Base-by-base conservation (phyloP, 225 moss, liverwort and hornwort species). In the Polytrichum formosum region DNA sequence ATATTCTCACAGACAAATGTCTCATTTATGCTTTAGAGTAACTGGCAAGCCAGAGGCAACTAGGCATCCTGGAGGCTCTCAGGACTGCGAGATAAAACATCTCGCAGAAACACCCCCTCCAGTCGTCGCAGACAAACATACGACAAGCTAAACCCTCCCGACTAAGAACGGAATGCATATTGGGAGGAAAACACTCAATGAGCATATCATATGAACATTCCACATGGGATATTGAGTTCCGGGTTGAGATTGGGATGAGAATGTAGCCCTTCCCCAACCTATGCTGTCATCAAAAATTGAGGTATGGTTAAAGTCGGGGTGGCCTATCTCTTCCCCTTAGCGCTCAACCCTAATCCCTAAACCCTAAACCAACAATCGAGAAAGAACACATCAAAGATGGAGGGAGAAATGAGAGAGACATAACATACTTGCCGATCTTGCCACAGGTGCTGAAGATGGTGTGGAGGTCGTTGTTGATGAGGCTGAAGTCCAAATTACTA, bases 391-490 rank as follows among this genome's bases (percentile, higher is more conserved):
- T 46, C 13, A 46, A 46, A 13, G 46, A 46, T 16, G 46, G 46
- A 46, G 13, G 46, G 4, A 13, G 46, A 4, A 46, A 46, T 13
- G 46, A 13, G 46, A 2, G 46, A 58, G 58, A 2, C 18, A 63
- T 5, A 21, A 20, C 93, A 67, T 76, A 92, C 97, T 98, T 98
- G 80, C 92, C 98, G 53, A 98, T 90, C 76, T 92, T 98, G 60
- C 98, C 98, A 76, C 90, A 92, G 69, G 94, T 91, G 79, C 92
- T 90, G 85, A 98, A 98, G 74, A 98, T 94, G 59, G 98, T 98
- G 65, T 98, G 88, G 18, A 98, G 79, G 76, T 98, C 94, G 82
- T 90, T 98, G 78, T 94, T 98, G 71, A 94, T 98, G 62, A 98
- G 98, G 19, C 82, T 71, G 81, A 87, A 98, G 72, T 98, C 98